Evolutionary conservation across 441 rosid genomes (phyloP).

Genomic region (Sinapis alba): DNA sequence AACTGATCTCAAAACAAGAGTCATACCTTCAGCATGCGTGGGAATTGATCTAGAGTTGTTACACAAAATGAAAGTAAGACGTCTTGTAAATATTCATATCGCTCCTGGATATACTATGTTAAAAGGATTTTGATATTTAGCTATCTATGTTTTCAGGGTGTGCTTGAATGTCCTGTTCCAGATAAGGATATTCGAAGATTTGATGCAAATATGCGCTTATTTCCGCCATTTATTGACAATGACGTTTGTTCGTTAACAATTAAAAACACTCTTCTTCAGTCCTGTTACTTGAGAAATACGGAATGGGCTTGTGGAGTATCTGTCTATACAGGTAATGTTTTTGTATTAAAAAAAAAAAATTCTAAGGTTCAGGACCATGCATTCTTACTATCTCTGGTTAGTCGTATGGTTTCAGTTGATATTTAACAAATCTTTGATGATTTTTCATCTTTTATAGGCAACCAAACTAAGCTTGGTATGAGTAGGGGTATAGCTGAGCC

Average conservation of each 20-base stretch:
- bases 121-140: no score
- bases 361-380: slow-evolving; percentile 4
- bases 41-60: slow-evolving; percentile 89
- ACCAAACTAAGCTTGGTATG: slow-evolving; percentile 99
- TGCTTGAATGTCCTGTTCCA: slow-evolving; percentile 94
- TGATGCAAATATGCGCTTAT: slow-evolving; percentile 94
- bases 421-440: not conserved
- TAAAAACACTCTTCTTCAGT: slow-evolving; percentile 93
- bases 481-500: slow-evolving; percentile 98
- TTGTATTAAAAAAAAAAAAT: not conserved
- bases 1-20: slow-evolving; percentile 95
- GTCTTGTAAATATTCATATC: slow-evolving; percentile 7
- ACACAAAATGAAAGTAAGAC: slow-evolving; percentile 91
- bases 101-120: no score
- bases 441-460: slow-evolving; percentile 53
- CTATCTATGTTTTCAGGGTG: slow-evolving; percentile 69
- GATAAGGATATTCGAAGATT: slow-evolving; percentile 97
- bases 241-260: slow-evolving; percentile 93
- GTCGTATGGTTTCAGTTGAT: slow-evolving; percentile 10
- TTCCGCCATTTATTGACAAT: slow-evolving; percentile 97
- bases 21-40: slow-evolving; percentile 87
- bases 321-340: slow-evolving; percentile 87
- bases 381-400: not conserved
- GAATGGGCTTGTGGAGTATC: slow-evolving; percentile 99
- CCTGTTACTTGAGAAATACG: slow-evolving; percentile 96